Evolutionary conservation across 1,284 basidiomycete genomes (phyloP).

Genomic region (Apiotrichum akiyoshidainum): DNA sequence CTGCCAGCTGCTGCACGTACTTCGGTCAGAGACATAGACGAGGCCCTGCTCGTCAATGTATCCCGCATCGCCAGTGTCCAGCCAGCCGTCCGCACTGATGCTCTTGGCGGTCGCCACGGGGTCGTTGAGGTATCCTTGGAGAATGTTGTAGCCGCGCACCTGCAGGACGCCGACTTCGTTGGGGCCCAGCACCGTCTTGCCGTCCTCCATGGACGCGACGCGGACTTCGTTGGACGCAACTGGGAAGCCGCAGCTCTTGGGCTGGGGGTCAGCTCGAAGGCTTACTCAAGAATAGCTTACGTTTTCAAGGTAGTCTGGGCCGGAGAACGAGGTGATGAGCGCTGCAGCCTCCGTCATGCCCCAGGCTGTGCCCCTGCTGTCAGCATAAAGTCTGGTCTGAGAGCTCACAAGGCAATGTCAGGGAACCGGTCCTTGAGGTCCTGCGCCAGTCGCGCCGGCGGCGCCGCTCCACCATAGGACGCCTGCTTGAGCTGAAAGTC

Average conservation of each 20-base stretch:
- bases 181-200: constrained; percentile 15
- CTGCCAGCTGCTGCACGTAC: background rate
- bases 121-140: constrained; percentile 38
- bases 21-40: constrained; percentile 40
- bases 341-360: constrained; percentile 47
- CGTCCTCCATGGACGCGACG: constrained; percentile 34
- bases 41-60: constrained; percentile 39
- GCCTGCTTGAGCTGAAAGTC: constrained; percentile 29
- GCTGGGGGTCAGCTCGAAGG: constrained; percentile 1
- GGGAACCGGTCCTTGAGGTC: constrained; percentile 33
- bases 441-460: constrained; percentile 29
- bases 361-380: constrained; percentile 30
- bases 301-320: constrained; percentile 33
- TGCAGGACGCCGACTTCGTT: constrained; percentile 34
- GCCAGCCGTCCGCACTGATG: constrained; percentile 39
- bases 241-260: constrained; percentile 25
- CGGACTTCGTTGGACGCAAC: constrained; percentile 34
- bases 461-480: constrained; percentile 42
- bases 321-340: constrained; percentile 33
- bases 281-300: background rate
- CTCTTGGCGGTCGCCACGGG: constrained; percentile 11
- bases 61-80: constrained; percentile 45
- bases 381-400: background rate
- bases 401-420: constrained; percentile 12
- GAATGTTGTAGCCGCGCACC: constrained; percentile 39